Evolutionary conservation across 225 moss, liverwort and hornwort genomes (phyloP), one percentile per base, ranked within the genome.

Genomic region (Climacium dendroides): DNA sequence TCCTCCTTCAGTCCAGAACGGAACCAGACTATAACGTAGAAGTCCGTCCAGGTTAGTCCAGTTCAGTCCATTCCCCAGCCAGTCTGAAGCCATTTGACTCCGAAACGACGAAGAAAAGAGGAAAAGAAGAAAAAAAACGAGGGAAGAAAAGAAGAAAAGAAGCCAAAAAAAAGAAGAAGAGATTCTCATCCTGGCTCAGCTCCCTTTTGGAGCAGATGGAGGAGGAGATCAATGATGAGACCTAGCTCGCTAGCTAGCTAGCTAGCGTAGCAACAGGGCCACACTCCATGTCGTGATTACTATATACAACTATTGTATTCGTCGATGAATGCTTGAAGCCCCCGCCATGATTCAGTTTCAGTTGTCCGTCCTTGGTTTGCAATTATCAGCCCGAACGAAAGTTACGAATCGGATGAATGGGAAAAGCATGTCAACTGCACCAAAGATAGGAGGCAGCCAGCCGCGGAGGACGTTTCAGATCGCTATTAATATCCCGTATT

Each of bases 401-500:
- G 48, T 48, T 48, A 13, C 48, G 16, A 19, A n/a, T 39, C 43
- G 73, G 71, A 60, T 74, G 87, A 17, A 71, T 37, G 10, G 14
- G 8, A 5, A 34, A 79, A 79, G 79, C 66, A 86, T 86, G 83
- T 91, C 91, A 91, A 89, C 88, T 89, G 90, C 65, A 66, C 83
- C 74, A 59, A 88, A 60, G 60, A 86, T 88, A 86, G 90, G 8
- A 41, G 39, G 18, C 18, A 18, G 15, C 61, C 30, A 15, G 20
- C 4, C 6, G 65, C 16, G 6, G 43, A 71, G 43, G 71, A 71
- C 43, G 70, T 7, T 39, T 30, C 29, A 19, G 55, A 22, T 34
- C 1, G 83, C 79, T 88, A 91, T 88, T 82, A 88, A 86, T 88
- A 86, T 43, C 50, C 67, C 17, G 18, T 22, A 19, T 90, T 90